A percentile compares a stretch with the other conserved stretches of the same genome.
Evolutionary conservation across 225 moss, liverwort and hornwort genomes (phyloP).

Genomic region (Bryum argenteum): DNA sequence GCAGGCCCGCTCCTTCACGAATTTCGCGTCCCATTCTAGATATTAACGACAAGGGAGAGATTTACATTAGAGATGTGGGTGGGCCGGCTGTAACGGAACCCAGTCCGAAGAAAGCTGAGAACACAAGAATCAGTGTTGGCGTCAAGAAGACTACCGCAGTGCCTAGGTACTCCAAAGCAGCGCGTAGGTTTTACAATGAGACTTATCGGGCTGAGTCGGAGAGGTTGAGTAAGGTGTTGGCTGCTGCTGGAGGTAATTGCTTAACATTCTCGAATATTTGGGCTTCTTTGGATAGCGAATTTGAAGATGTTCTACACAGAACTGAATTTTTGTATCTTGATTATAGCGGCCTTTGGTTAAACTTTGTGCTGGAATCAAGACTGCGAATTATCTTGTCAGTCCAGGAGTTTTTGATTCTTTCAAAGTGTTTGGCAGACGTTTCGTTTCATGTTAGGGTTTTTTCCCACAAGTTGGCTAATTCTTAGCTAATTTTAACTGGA

Average conservation of each 20-base stretch:
- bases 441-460: background rate
- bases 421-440: background rate
- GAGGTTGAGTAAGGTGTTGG: conserved; percentile 88
- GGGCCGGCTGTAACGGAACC: background rate
- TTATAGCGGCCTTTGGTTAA: background rate
- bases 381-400: background rate
- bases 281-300: too few relatives aligned
- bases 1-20: background rate
- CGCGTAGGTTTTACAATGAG: conserved; percentile 88
- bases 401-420: background rate
- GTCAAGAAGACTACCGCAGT: conserved; percentile 55
- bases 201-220: conserved; percentile 76
- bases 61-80: conserved; percentile 39
- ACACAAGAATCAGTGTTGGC: conserved; percentile 48
- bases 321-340: background rate
- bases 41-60: conserved; percentile 41
- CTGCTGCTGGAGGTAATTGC: conserved; percentile 84
- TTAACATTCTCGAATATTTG: background rate
- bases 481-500: background rate
- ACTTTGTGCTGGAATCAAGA: background rate
- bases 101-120: conserved; percentile 23
- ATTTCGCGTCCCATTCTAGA: conserved; percentile 30
- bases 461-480: background rate
- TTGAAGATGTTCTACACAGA: too few relatives aligned
- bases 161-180: conserved; percentile 84